Evolutionary conservation across 2,329 filamentous ascomycete genomes (phyloP).

Genomic region (Paecilomyces fulvus): DNA sequence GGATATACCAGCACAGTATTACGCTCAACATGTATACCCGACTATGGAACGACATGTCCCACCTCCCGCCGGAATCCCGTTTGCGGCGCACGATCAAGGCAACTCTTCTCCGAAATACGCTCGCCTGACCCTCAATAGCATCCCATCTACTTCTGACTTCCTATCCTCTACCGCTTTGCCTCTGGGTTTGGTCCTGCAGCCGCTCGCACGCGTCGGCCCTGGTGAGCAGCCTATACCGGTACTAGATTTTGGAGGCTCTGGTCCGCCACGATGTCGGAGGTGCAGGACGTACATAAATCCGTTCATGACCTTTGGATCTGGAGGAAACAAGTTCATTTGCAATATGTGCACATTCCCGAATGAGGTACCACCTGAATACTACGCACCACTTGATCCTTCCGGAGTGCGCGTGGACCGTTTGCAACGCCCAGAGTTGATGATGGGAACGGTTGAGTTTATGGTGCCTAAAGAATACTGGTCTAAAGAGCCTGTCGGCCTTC

Average conservation of each 20-base stretch:
- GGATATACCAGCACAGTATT: constrained; percentile 75
- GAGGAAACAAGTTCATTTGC: constrained; percentile 94
- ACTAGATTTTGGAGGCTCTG: constrained; percentile 84
- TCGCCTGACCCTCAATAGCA: constrained; percentile 85
- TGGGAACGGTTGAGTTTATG: constrained; percentile 90
- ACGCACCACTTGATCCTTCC: constrained; percentile 78
- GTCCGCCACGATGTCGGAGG: constrained; percentile 82
- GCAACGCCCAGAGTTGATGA: constrained; percentile 78
- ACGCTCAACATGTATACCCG: constrained; percentile 79
- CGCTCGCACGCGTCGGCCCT: constrained; percentile 70
- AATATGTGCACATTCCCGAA: constrained; percentile 98
- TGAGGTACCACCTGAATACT: constrained; percentile 87
- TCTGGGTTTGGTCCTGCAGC: constrained; percentile 80
- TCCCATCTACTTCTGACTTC: constrained; percentile 73
- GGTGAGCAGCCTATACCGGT: constrained; percentile 85
- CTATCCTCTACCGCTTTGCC: constrained; percentile 73
- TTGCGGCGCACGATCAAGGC: constrained; percentile 90
- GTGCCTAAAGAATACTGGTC: constrained; percentile 99
- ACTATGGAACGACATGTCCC: constrained; percentile 93
- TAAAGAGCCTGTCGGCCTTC: constrained; percentile 78
- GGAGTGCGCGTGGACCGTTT: constrained; percentile 81
- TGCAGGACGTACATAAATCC: constrained; percentile 97
- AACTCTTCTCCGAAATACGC: constrained; percentile 94
- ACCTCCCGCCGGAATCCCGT: constrained; percentile 78
- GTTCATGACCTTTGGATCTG: constrained; percentile 94